phyloP scores from a whole-genome alignment of 2,329 filamentous ascomycete species.

The Exophiala spinifera region DNA sequence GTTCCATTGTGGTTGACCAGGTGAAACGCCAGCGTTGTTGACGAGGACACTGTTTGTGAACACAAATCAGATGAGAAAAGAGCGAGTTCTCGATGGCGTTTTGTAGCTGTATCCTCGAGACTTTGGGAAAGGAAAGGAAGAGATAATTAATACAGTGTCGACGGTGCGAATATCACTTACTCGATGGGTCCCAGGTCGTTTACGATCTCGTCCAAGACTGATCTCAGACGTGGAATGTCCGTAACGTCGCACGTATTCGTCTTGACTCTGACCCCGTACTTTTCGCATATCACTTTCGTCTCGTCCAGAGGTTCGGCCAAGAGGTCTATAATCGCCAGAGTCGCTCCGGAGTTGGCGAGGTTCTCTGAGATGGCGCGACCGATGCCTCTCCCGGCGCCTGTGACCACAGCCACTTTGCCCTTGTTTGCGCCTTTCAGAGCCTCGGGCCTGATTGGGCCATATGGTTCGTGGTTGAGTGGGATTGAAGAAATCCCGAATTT shows the following conservation, averaged over 20 bases:
- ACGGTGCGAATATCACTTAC: too few species aligned
- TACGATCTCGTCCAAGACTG: conserved; percentile 5
- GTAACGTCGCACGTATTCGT: conserved; percentile 30
- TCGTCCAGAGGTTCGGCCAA: conserved; percentile 19
- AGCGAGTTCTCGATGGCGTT: too few species aligned
- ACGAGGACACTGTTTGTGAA: conserved; percentile 28
- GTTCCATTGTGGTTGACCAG: conserved; percentile 25
- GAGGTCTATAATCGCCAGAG: conserved; percentile 29
- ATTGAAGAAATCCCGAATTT: conserved; percentile 17
- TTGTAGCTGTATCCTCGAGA: too few species aligned
- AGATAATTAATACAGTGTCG: background rate
- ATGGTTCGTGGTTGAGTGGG: conserved; percentile 21
- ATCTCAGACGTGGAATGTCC: conserved; percentile 21
- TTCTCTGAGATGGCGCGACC: conserved; percentile 30
- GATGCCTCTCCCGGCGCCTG: conserved; percentile 31
- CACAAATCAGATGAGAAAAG: conserved; percentile 7
- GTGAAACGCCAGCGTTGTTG: conserved; percentile 32
- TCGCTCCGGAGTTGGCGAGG: conserved; percentile 27
- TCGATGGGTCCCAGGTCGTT: conserved; percentile 19
- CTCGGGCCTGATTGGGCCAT: conserved; percentile 17
- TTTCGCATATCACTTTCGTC: conserved; percentile 15
- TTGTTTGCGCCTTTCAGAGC: conserved; percentile 16
- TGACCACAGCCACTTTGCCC: conserved; percentile 30
- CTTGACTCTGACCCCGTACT: conserved; percentile 19
- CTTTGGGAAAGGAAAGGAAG: background rate